Base-by-base conservation (phyloP, 257 asterid species). In the Thymus quinquecostatus region DNA sequence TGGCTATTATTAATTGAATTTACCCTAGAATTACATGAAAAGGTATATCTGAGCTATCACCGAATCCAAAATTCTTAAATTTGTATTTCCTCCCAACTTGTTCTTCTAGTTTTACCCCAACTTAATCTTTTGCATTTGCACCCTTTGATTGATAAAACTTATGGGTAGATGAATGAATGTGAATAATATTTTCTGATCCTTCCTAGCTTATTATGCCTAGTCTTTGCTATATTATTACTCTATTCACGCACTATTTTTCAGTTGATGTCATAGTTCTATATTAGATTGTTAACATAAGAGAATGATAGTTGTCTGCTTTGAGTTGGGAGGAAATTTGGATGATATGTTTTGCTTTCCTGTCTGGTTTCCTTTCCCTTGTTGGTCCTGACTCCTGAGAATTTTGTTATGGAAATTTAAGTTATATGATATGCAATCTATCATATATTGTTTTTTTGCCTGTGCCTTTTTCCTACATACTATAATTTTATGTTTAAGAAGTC, bases 371-470 rank as follows among this genome's bases (percentile, higher is more conserved):
- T 38, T 38, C 33, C 28, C 9, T 10, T 3, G 0, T 14, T 40
- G 50, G 9, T 11, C 33, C 33, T 6, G 47, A 55, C 9, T 11
- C 33, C 33, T 6, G 47, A 55, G 6, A 57, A 34, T 2, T n/a
- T 75, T 70, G 55, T 38, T 11, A 10, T 57, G 51, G 57, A 71
- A 56, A 32, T 53, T 29, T 32, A 38, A 71, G 36, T 28, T 21
- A 32, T 50, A 29, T n/a, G 62, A 64, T 59, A 29, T 66, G 36
- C 48, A 45, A 60, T 60, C 48, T 60, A 55, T 51, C 27, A 40
- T 28, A 75, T 72, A 36, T 51, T 36, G 49, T 34, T 13, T 34
- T 13, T 66, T 59, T 49, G 48, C 67, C 53, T 38, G 48, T 72
- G 44, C 66, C 34, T 32, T 66, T 9, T 51, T 60, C 36, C 55